Base-by-base conservation (phyloP, 1,139 yeast genomes). In the Nakaseomyces glabratus region DNA sequence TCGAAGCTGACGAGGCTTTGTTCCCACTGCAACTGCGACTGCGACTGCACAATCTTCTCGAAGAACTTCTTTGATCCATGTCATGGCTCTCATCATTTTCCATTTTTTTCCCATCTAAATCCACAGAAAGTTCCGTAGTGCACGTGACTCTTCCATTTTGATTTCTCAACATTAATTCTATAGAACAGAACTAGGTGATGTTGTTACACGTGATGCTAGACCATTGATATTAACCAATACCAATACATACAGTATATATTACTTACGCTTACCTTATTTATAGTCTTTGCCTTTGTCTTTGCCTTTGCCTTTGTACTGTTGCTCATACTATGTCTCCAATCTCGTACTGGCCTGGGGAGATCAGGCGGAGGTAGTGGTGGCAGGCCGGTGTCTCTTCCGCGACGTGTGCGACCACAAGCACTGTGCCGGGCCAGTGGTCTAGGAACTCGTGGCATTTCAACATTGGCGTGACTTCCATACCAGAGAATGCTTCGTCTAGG, bases 401-500 rank as follows among this genome's bases (percentile, higher is more conserved):
- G 20, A 84, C 68, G 56, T 88, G 97, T 0, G 94, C 94, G 25
- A 88, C 82, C 1, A 79, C 66, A 31, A 88, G 65, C 4, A 80
- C 75, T 0, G 93, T 77, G 2, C 88, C 80, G 3, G 71, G 67
- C 66, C 80, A 73, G 15, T 66, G 57, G 28, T 73, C 69, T 11
- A 86, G 63, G n/a, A 79, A 52, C 11, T 65, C 62, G 49, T 82
- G 86, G 44, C 95, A 86, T 41, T 65, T 65, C 16, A 65, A 63
- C 57, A 86, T 69, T 25, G 77, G 66, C 20, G 62, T 70, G 39
- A 75, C 79, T 34, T 81, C 85, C 93, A 88, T 84, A 20, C 90
- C 93, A 11, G 95, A 82, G 43, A 90, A 76, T 0, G 97, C 95
- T 61, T 90, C 98, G 55, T 90, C 98, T 3, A 90, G 63, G 36